A percentile compares a stretch with the other conserved stretches of the same genome.
Conservation (phyloP, 805 yeast species). For the Metschnikowia koreensis region DNA sequence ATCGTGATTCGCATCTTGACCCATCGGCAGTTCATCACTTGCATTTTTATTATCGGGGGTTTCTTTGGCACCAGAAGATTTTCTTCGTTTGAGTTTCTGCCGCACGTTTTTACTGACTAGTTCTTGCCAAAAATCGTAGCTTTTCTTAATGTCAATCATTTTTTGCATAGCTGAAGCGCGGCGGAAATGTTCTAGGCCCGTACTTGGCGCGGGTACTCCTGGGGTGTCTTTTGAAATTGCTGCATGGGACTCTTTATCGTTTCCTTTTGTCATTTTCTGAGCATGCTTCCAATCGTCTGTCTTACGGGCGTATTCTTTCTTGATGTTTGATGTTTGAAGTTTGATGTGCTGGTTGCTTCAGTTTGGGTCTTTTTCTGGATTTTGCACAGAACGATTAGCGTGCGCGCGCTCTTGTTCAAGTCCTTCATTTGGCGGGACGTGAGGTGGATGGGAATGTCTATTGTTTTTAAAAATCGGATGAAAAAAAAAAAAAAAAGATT, state of each 20-base stretch:
- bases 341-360: neutral
- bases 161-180: constrained; percentile 13
- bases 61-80: neutral
- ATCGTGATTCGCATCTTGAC: neutral
- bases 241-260: neutral
- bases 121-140: constrained; percentile 40
- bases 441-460: no score
- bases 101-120: constrained; percentile 19
- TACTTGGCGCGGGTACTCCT: neutral
- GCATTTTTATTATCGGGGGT: neutral
- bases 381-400: constrained; percentile 1
- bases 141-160: constrained; percentile 23
- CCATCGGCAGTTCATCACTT: no score
- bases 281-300: constrained; percentile 3
- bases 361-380: constrained; percentile 2
- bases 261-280: constrained; percentile 8
- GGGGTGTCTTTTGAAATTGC: neutral
- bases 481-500: no score
- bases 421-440: no score
- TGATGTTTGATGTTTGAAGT: no score
- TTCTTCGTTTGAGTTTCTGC: constrained; percentile 1
- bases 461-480: no score
- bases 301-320: neutral
- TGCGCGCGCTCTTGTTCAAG: constrained; percentile 2
- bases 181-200: constrained; percentile 1